Conservation (phyloP, 208 protist species). For the Trypanosoma brucei region DNA sequence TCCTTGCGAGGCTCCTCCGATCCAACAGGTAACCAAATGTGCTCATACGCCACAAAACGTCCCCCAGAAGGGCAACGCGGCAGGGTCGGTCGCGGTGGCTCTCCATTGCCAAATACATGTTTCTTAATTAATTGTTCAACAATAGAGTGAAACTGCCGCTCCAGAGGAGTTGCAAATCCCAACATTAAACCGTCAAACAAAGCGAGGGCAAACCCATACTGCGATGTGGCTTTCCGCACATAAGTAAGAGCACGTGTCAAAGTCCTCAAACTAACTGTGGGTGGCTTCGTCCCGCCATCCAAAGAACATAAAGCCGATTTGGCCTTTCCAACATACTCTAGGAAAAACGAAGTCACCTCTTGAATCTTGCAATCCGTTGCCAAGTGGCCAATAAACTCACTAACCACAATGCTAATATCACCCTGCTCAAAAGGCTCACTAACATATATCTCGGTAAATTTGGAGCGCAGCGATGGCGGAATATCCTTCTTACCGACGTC, state of each 20-base stretch:
- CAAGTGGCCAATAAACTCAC: slow-evolving; percentile 84
- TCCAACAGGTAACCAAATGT: slow-evolving; percentile 93
- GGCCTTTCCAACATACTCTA: slow-evolving; percentile 84
- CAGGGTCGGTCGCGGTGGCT: slow-evolving; percentile 52
- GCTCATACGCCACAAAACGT: slow-evolving; percentile 88
- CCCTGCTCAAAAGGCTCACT: slow-evolving; percentile 92
- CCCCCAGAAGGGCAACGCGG: slow-evolving; percentile 29
- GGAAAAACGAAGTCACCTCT: slow-evolving; percentile 94
- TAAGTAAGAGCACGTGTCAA: slow-evolving; percentile 96
- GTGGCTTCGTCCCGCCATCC: slow-evolving; percentile 89
- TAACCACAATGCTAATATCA: slow-evolving; percentile 94
- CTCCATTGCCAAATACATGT: slow-evolving; percentile 81
- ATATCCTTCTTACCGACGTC: slow-evolving; percentile 99
- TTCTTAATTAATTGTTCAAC: slow-evolving; percentile 89
- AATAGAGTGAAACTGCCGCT: slow-evolving; percentile 72
- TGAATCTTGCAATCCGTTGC: slow-evolving; percentile 79
- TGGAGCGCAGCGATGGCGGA: slow-evolving; percentile 87
- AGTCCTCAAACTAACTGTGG: slow-evolving; percentile 97
- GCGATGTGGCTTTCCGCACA: slow-evolving; percentile 68
- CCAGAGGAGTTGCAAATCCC: slow-evolving; percentile 95
- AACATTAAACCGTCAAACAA: slow-evolving; percentile 96
- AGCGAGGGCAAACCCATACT: slow-evolving; percentile 94
- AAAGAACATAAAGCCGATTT: slow-evolving; percentile 89
- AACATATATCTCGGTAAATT: slow-evolving; percentile 99
- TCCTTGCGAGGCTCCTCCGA: slow-evolving; percentile 42